Conservation (phyloP, 495 filamentous ascomycete species). For the Penicillium malachiteum region DNA sequence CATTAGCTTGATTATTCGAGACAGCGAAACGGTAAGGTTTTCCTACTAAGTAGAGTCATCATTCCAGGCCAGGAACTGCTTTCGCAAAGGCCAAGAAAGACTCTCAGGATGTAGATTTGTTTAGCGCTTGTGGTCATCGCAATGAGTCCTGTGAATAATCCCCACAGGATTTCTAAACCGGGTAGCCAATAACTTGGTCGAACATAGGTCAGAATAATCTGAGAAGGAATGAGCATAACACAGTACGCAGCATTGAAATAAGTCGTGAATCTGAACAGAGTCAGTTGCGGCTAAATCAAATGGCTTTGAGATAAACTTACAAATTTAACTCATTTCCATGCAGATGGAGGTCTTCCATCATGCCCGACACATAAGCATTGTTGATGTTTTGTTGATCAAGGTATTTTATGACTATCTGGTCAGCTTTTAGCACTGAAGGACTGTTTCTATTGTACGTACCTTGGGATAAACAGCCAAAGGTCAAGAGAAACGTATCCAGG, state of each 20-base stretch:
- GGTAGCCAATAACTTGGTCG: constrained; percentile 59
- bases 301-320: constrained; percentile 6
- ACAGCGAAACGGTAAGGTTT: too few species aligned
- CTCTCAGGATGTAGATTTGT: constrained; percentile 28
- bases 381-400: constrained; percentile 57
- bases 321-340: constrained; percentile 47
- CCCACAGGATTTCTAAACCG: constrained; percentile 52
- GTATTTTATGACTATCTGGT: constrained; percentile 45
- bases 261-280: constrained; percentile 33
- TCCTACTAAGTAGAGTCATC: constrained; percentile 34
- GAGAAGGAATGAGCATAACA: constrained; percentile 58
- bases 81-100: constrained; percentile 34
- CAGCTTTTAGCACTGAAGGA: neutral
- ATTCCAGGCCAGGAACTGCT: constrained; percentile 35
- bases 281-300: neutral
- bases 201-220: constrained; percentile 53
- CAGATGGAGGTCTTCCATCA: constrained; percentile 38
- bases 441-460: constrained; percentile 10
- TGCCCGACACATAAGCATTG: constrained; percentile 48
- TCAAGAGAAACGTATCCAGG: constrained; percentile 30
- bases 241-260: constrained; percentile 61
- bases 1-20: neutral
- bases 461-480: constrained; percentile 34
- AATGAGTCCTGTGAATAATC: constrained; percentile 29
- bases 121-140: constrained; percentile 27